A percentile compares a stretch with the other conserved stretches of the same genome.
These are phyloP conservation scores for Mentha longifolia DNA, from an alignment of 257 asterid genomes.

Conservation along the genomic window DNA sequence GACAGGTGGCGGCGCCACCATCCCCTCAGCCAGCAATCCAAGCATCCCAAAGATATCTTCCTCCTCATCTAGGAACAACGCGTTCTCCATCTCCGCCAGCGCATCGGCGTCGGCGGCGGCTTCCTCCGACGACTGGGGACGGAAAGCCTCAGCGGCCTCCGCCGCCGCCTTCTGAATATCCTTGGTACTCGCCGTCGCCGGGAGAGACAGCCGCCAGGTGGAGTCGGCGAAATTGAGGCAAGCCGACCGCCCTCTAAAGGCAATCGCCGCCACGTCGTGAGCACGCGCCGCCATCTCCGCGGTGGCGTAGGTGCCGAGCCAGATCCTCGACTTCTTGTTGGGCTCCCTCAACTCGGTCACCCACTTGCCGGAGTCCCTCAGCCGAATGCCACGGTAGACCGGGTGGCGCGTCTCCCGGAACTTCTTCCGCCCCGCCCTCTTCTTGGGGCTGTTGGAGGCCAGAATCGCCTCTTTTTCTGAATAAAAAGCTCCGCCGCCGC, in stretches of 20 bases:
- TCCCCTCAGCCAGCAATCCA: conserved; percentile 56
- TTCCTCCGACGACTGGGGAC: neutral
- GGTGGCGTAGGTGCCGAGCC: conserved; percentile 78
- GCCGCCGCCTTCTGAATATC: conserved; percentile 67
- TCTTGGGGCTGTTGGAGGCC: conserved; percentile 70
- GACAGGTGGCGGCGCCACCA: conserved; percentile 55
- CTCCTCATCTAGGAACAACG: conserved; percentile 51
- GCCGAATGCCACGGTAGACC: conserved; percentile 63
- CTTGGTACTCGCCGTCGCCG: conserved; percentile 50
- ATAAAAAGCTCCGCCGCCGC: neutral
- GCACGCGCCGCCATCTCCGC: conserved; percentile 81
- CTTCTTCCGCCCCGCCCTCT: conserved; percentile 61
- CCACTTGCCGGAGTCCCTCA: conserved; percentile 69
- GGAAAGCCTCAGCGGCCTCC: conserved; percentile 54
- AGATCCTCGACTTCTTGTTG: conserved; percentile 65
- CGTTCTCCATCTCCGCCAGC: conserved; percentile 7
- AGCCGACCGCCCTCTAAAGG: conserved; percentile 60
- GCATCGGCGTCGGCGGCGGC: neutral
- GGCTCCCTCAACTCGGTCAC: conserved; percentile 76
- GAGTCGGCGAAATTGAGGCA: conserved; percentile 76
- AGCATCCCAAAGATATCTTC: conserved; percentile 54
- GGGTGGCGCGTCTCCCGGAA: conserved; percentile 78
- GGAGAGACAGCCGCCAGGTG: conserved; percentile 55
- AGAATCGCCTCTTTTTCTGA: conserved; percentile 39
- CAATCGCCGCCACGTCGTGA: conserved; percentile 75